A percentile compares a stretch with the other conserved stretches of the same genome.
Evolutionary conservation across 176 grass and related monocot species (phyloP).

Genomic region (Alloteropsis semialata): DNA sequence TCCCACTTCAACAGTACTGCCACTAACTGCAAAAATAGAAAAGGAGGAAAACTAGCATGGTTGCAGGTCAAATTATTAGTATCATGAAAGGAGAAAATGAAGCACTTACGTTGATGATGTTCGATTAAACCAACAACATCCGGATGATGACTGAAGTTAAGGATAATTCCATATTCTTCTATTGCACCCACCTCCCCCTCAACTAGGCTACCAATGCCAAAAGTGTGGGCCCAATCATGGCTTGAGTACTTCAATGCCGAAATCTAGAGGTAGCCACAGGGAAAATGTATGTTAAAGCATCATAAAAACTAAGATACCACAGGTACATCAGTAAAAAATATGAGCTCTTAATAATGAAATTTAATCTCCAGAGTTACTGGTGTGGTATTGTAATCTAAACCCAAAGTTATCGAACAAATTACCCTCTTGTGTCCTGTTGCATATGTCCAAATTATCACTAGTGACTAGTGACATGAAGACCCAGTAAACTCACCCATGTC

Average conservation of each 20-base stretch:
- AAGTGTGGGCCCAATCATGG: conserved; percentile 52
- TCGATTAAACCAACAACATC: conserved; percentile 89
- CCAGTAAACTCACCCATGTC: background rate
- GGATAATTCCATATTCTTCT: conserved; percentile 81
- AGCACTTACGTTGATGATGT: conserved; percentile 84
- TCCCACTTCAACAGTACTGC: conserved; percentile 53
- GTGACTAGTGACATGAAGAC: background rate
- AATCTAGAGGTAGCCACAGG: conserved; percentile 47
- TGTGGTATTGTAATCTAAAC: background rate
- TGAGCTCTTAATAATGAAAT: background rate
- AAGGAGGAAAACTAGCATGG: background rate
- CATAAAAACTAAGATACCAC: background rate
- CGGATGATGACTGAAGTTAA: conserved; percentile 81
- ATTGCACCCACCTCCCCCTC: conserved; percentile 71
- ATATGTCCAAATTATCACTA: background rate
- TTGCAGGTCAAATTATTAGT: background rate
- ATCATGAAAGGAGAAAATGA: conserved; percentile 10
- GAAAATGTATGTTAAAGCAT: conserved; percentile 15
- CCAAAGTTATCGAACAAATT: background rate
- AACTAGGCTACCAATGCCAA: conserved; percentile 78
- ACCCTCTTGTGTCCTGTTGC: background rate
- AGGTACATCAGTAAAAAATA: conserved; percentile 15
- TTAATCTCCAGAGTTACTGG: background rate
- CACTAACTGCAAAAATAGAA: conserved; percentile 49
- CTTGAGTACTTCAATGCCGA: conserved; percentile 56